Conservation (phyloP, 176 grass and related monocot species). For the Oryza meridionalis region DNA sequence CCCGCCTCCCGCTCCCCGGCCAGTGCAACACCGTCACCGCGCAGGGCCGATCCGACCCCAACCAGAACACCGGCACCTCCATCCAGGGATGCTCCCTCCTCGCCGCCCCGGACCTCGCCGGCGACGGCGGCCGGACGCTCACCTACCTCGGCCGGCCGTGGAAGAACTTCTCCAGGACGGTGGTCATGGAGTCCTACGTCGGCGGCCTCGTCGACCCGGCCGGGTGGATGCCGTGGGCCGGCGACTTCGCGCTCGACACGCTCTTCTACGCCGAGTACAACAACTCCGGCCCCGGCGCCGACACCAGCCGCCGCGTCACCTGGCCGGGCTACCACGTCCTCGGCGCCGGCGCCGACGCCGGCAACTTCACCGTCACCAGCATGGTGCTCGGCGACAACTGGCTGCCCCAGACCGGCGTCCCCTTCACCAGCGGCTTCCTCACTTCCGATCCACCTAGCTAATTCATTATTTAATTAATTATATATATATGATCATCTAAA, state of each 20-base stretch:
- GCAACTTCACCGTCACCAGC: slow-evolving; percentile 60
- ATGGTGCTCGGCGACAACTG: slow-evolving; percentile 68
- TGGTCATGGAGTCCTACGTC: slow-evolving; percentile 66
- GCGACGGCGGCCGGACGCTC: slow-evolving; percentile 15
- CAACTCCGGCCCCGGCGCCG: slow-evolving; percentile 58
- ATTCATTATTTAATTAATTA: not conserved
- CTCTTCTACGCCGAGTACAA: slow-evolving; percentile 68
- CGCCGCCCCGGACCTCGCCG: slow-evolving; percentile 51
- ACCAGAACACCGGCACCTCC: slow-evolving; percentile 86
- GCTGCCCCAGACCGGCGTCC: slow-evolving; percentile 71
- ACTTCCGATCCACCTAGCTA: not conserved
- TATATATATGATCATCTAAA: no score
- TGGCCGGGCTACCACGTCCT: slow-evolving; percentile 73
- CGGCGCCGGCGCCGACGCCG: slow-evolving; percentile 30
- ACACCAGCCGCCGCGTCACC: slow-evolving; percentile 46
- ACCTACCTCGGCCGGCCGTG: slow-evolving; percentile 61
- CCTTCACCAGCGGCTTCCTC: slow-evolving; percentile 46
- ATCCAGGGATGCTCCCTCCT: slow-evolving; percentile 61
- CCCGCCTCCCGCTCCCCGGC: slow-evolving; percentile 57
- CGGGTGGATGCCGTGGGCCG: slow-evolving; percentile 71
- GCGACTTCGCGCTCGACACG: slow-evolving; percentile 56
- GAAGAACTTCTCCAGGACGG: slow-evolving; percentile 70
- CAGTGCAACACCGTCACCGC: slow-evolving; percentile 88
- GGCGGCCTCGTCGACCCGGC: slow-evolving; percentile 47
- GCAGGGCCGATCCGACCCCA: slow-evolving; percentile 68